These are phyloP conservation scores for Colletotrichum graminicola DNA, from an alignment of 2,329 filamentous ascomycete genomes.

Conservation along the genomic window DNA sequence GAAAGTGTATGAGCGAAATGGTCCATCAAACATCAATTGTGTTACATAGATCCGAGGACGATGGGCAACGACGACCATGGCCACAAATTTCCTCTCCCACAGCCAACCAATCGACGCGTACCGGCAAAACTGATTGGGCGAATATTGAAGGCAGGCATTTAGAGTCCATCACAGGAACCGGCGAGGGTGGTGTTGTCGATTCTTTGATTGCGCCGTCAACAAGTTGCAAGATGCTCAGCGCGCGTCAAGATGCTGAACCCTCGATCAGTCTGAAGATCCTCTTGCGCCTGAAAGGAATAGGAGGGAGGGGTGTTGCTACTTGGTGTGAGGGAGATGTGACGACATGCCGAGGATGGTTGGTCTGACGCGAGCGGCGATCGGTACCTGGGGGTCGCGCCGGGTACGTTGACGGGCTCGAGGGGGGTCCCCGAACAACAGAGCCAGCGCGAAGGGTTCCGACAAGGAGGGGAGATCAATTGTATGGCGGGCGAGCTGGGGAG, in stretches of 20 bases:
- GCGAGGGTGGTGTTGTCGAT: not conserved
- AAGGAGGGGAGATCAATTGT: not conserved
- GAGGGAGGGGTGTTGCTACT: not conserved
- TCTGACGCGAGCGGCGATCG: slow-evolving; percentile 20
- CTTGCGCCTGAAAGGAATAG: not conserved
- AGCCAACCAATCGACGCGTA: not conserved
- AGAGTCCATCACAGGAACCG: not conserved
- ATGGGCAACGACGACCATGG: not conserved
- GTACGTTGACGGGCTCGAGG: not conserved
- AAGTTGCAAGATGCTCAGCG: not conserved
- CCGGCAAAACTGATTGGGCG: not conserved
- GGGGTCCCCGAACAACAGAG: not conserved
- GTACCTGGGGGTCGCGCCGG: not conserved
- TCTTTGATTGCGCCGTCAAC: not conserved
- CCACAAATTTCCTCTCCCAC: not conserved
- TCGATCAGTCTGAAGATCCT: not conserved
- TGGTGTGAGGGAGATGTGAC: slow-evolving; percentile 12
- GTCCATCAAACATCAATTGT: not conserved
- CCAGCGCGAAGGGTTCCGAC: not conserved
- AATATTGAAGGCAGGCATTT: not conserved
- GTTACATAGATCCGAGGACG: not conserved
- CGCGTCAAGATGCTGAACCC: not conserved
- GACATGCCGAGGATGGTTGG: slow-evolving; percentile 18
- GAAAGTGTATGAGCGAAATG: not conserved
- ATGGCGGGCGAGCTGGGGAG: not conserved